A percentile compares a stretch with the other conserved stretches of the same genome.
phyloP scores from a whole-genome alignment of 805 yeast genomes.

The Starmerella powellii region DNA sequence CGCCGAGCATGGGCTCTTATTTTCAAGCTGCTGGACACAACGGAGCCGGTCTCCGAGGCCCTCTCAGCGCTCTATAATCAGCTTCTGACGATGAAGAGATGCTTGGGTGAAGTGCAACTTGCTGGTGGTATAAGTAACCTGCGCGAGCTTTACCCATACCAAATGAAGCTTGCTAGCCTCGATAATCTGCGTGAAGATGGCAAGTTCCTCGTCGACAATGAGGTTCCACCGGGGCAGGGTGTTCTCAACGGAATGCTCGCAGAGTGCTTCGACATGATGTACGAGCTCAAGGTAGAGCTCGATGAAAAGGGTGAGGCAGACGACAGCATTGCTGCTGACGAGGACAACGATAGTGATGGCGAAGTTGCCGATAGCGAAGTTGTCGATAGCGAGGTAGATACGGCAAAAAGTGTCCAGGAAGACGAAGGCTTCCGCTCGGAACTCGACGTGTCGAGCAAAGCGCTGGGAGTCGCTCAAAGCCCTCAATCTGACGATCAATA shows the following conservation, averaged over 20 bases:
- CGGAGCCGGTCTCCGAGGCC: constrained; percentile 93
- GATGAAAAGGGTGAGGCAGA: constrained; percentile 21
- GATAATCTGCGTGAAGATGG: constrained; percentile 86
- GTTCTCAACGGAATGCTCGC: constrained; percentile 80
- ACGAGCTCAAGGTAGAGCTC: constrained; percentile 56
- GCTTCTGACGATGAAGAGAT: constrained; percentile 77
- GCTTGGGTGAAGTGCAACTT: constrained; percentile 77
- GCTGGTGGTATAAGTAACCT: constrained; percentile 82
- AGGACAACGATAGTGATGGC: constrained; percentile 14
- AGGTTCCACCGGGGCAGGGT: constrained; percentile 97
- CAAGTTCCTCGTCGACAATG: constrained; percentile 73
- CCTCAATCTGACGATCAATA: too few relatives aligned
- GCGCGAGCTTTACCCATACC: constrained; percentile 90
- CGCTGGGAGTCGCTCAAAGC: too few relatives aligned
- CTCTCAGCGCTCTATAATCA: constrained; percentile 90
- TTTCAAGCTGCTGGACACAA: constrained; percentile 75
- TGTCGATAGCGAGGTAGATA: neutral
- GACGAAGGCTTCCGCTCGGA: neutral
- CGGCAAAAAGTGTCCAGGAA: neutral
- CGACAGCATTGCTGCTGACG: constrained; percentile 3
- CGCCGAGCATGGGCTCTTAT: constrained; percentile 86
- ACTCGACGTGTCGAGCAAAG: too few relatives aligned
- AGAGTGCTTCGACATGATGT: constrained; percentile 86
- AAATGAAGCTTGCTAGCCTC: constrained; percentile 79
- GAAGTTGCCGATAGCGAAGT: constrained; percentile 1